phyloP scores from a whole-genome alignment of 306 rosid genomes.

The Geum urbanum region DNA sequence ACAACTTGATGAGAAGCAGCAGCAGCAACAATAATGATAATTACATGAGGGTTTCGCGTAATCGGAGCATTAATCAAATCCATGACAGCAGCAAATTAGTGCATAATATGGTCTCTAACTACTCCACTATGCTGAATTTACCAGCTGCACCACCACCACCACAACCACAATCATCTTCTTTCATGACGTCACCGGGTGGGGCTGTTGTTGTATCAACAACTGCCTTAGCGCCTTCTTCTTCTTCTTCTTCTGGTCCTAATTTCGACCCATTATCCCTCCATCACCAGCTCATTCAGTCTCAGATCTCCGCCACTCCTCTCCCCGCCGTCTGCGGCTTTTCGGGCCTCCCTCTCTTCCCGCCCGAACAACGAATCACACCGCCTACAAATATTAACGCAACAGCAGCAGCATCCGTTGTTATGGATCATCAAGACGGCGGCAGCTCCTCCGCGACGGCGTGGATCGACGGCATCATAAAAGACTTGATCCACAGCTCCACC shows the following conservation, averaged over 20 bases:
- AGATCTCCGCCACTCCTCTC: slow-evolving; percentile 11
- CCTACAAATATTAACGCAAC: too few species aligned
- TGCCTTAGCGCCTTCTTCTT: slow-evolving; percentile 18
- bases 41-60: slow-evolving; percentile 46
- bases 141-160: slow-evolving; percentile 26
- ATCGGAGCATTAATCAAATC: slow-evolving; percentile 19
- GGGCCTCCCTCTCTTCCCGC: slow-evolving; percentile 81
- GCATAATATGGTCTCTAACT: slow-evolving; percentile 43
- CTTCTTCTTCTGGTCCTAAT: slow-evolving; percentile 21
- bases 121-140: slow-evolving; percentile 62
- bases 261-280: slow-evolving; percentile 23
- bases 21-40: background rate
- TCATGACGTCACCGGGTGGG: slow-evolving; percentile 44
- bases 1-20: background rate
- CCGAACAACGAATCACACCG: slow-evolving; percentile 27
- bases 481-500: slow-evolving; percentile 74
- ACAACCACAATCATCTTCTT: slow-evolving; percentile 6
- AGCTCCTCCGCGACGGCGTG: slow-evolving; percentile 56
- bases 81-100: slow-evolving; percentile 5
- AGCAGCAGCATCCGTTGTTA: background rate
- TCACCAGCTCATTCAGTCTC: slow-evolving; percentile 18
- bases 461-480: slow-evolving; percentile 84
- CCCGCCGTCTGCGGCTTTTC: slow-evolving; percentile 90
- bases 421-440: slow-evolving; percentile 50
- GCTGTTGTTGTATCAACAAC: slow-evolving; percentile 33